Conservation (phyloP, 179 eudicot species). For the Heliamphora pulchella region DNA sequence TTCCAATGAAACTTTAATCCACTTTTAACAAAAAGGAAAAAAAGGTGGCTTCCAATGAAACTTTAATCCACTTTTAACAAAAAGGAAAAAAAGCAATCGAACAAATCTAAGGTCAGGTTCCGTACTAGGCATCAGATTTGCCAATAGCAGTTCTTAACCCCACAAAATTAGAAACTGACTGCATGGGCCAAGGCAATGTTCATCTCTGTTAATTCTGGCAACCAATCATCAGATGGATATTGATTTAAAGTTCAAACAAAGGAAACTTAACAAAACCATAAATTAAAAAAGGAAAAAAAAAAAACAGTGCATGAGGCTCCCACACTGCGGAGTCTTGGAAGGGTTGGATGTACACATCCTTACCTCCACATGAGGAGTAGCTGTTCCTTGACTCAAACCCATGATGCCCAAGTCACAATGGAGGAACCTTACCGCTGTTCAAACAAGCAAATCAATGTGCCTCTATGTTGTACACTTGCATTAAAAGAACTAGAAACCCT, state of each 20-base stretch:
- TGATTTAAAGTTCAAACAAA: background rate
- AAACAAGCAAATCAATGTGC: background rate
- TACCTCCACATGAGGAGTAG: too few relatives aligned
- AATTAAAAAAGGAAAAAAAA: background rate
- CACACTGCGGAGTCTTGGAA: too few relatives aligned
- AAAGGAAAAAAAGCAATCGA: too few relatives aligned
- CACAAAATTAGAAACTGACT: too few relatives aligned
- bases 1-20: background rate
- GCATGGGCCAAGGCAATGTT: background rate
- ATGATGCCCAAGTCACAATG: too few relatives aligned
- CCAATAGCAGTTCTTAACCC: background rate
- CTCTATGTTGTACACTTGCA: background rate
- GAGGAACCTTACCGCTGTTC: too few relatives aligned
- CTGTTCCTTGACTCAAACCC: too few relatives aligned
- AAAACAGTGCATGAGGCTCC: background rate
- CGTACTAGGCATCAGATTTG: background rate
- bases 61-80: too few relatives aligned
- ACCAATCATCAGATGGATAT: background rate
- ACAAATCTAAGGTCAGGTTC: background rate
- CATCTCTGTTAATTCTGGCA: background rate
- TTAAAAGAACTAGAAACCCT: background rate
- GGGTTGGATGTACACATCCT: too few relatives aligned
- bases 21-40: background rate
- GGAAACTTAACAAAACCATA: background rate
- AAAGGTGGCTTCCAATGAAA: too few relatives aligned